Base-by-base conservation (phyloP, 1,284 basidiomycete species). In the Puccinia horiana region DNA sequence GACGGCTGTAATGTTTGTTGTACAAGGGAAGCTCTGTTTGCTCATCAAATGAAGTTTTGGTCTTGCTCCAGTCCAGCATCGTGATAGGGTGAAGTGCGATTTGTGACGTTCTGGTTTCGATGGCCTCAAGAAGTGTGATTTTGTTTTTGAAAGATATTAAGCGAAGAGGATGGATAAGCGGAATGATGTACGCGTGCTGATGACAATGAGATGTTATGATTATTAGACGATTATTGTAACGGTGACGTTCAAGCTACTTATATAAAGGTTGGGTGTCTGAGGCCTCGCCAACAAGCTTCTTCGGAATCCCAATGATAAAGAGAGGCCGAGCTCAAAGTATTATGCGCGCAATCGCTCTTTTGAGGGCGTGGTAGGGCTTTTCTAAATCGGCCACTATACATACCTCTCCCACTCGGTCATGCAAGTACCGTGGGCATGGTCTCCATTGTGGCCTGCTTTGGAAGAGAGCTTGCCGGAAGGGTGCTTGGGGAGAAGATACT, bases 11-110 rank as follows among this genome's bases (percentile, higher is more conserved):
- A 18, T 70, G 42, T 20, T 65, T 65, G 61, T 70, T 44, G 29
- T 70, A 70, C 42, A 70, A 29, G 29, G 69, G 69, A 49, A 70
- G 69, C 69, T 70, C 69, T 29, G 42, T 12, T 70, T 49, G n/a
- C 42, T 70, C 42, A 40, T 70, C 42, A n/a, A 49, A 70, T 70
- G 69, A 47, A 49, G 42, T 26, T 20, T 70, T 70, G 42, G n/a
- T 23, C 20, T 70, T 70, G 42, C 40, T 70, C 69, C 69, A 70
- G 26, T 44, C 69, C 6, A 70, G 12, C 69, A 70, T 70, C 16
- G 2, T 69, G 42, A 40, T 65, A 65, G 2, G 18, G 61, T 8
- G 6, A 29, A 29, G 18, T 58, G n/a, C 5, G 26, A 29, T 58
- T 8, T 29, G 56, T 52, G 20, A 4, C 4, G 8, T 52, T 16